Conservation (phyloP, 208 protist species). For the Endotrypanum monterogeii region DNA sequence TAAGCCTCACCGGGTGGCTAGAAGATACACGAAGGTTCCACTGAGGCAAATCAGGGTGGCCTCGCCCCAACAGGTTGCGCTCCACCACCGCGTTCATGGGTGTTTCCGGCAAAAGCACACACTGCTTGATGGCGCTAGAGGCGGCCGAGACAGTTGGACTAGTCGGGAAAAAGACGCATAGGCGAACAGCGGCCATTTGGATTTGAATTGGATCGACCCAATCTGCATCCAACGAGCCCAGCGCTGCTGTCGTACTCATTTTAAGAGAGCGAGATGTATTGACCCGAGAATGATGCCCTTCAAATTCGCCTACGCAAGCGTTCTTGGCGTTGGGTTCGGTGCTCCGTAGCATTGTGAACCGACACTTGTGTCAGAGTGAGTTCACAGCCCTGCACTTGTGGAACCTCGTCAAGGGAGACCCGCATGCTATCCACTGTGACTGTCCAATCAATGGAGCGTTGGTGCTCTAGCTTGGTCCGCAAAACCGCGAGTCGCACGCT, state of each 20-base stretch:
- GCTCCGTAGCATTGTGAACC: conserved; percentile 21
- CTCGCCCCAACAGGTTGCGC: conserved; percentile 20
- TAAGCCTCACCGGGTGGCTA: conserved; percentile 4
- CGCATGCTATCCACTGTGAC: conserved; percentile 21
- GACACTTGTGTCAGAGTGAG: conserved; percentile 6
- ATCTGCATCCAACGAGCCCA: conserved; percentile 17
- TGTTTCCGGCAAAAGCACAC: conserved; percentile 8
- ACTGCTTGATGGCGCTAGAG: not conserved
- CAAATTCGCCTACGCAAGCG: conserved; percentile 4
- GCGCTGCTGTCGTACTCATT: not conserved
- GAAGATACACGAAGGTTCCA: conserved; percentile 21
- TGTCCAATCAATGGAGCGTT: conserved; percentile 27
- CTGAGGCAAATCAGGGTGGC: conserved; percentile 16
- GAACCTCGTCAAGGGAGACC: conserved; percentile 25
- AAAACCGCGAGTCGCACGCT: conserved; percentile 21
- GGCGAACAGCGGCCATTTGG: not conserved
- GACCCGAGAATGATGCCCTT: too few relatives aligned
- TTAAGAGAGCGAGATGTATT: not conserved
- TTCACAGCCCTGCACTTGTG: conserved; percentile 28
- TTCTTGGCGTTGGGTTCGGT: conserved; percentile 20
- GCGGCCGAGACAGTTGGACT: not conserved
- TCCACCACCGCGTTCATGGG: conserved; percentile 19
- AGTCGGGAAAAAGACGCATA: conserved; percentile 19
- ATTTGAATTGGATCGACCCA: conserved; percentile 30
- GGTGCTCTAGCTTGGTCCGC: conserved; percentile 24